Evolutionary conservation across 768 basidiomycete genomes (phyloP).

Genomic region (Collybia mongolica): DNA sequence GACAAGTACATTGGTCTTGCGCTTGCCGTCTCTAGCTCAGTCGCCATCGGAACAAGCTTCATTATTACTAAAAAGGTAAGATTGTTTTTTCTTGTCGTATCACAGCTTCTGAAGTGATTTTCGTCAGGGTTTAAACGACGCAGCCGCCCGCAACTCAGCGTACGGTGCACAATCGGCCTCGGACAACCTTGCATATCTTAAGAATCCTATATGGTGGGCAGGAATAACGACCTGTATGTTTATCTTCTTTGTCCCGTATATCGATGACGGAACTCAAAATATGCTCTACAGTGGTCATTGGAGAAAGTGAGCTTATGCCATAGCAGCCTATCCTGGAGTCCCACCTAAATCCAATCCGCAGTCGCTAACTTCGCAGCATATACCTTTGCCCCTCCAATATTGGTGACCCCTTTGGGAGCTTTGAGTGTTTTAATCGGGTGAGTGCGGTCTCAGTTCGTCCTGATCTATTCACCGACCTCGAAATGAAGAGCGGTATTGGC

Average conservation of each 20-base stretch:
- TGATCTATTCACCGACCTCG: background rate
- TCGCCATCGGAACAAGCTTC: constrained; percentile 93
- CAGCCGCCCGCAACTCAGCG: constrained; percentile 51
- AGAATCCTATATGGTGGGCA: constrained; percentile 96
- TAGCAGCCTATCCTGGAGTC: no score
- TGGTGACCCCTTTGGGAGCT: constrained; percentile 98
- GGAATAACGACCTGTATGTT: constrained; percentile 88
- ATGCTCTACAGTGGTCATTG: constrained; percentile 70
- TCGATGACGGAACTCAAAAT: constrained; percentile 2
- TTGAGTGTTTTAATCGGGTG: constrained; percentile 96
- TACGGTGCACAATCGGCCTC: constrained; percentile 61
- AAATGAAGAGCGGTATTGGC: constrained; percentile 82
- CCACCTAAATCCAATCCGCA: constrained; percentile 20
- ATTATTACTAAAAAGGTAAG: constrained; percentile 98
- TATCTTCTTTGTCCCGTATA: constrained; percentile 4
- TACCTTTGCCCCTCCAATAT: constrained; percentile 94
- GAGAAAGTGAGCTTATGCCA: constrained; percentile 63
- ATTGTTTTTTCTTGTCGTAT: constrained; percentile 1
- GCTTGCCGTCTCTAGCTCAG: constrained; percentile 80
- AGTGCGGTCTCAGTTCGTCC: constrained; percentile 18
- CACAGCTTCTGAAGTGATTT: background rate
- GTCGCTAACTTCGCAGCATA: constrained; percentile 95
- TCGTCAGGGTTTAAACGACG: constrained; percentile 88
- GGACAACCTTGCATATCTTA: constrained; percentile 83
- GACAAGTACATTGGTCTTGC: constrained; percentile 95